Evolutionary conservation across 2,329 filamentous ascomycete species (phyloP), one percentile per base, ranked within the genome.

Genomic region (Colletotrichum euphorbiae): DNA sequence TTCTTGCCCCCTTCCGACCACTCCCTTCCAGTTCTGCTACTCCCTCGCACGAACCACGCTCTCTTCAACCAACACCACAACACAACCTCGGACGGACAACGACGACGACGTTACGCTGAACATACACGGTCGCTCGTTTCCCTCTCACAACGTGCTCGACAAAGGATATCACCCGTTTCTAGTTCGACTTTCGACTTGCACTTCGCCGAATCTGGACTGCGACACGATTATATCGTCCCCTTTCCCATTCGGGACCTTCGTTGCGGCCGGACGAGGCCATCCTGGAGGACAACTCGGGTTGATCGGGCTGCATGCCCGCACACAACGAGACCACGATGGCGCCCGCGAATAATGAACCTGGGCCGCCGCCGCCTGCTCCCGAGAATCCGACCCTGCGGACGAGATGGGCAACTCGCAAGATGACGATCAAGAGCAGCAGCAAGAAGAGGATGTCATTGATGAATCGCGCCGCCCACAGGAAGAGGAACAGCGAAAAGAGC

Each of bases 371-470:
- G 85, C 87, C 8, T 57, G 57, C 73, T 77, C 63, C 61, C 40
- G 66, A 69, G 33, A 59, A 48, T 65, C 54, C 66, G 24, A 91
- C 90, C 21, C 93, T 95, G 77, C 87, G 94, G 76, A 90, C 96
- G 79, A 87, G 96, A 89, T 98, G 96, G 96, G 95, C 96, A 17
- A 98, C 96, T n/a, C 93, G 94, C 75, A 93, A 93, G 78, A 88
- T 92, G 79, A 90, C 90, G 13, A 89, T 92, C 74, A 87, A 90
- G 76, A 92, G 90, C 77, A 93, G 91, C 71, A 84, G 86, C 73
- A 86, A 88, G 77, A 98, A 98, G 85, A 90, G 96, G 71, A 83
- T 90, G 66, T 96, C 93, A 51, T 90, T 98, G 71, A 88, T 96
- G 74, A 90, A 92, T 74, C 90, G 94, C 73, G 84, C 90, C 76